A percentile compares a stretch with the other conserved stretches of the same genome.
Conservation (phyloP, 495 filamentous ascomycete species). For the Aspergillus affinis region DNA sequence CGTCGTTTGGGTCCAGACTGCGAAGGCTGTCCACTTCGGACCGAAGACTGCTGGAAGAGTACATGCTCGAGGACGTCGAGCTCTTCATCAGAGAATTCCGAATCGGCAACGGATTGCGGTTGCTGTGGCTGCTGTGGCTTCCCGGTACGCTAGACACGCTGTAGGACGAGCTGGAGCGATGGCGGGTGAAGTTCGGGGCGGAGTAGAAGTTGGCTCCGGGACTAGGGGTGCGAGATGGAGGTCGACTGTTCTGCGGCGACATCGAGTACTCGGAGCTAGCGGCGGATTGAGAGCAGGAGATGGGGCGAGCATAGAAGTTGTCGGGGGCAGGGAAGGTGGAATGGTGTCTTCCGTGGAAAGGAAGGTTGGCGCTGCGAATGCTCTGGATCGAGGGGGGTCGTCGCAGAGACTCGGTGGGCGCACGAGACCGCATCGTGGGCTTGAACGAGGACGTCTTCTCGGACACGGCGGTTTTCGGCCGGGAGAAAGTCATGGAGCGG, state of each 20-base stretch:
- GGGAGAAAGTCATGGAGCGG: constrained; percentile 24
- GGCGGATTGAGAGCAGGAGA: constrained; percentile 24
- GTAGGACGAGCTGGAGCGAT: constrained; percentile 23
- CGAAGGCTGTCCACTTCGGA: constrained; percentile 59
- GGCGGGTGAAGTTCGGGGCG: constrained; percentile 20
- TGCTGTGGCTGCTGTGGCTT: constrained; percentile 9
- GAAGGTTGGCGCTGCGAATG: constrained; percentile 29
- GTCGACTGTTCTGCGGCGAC: constrained; percentile 22
- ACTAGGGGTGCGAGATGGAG: constrained; percentile 26
- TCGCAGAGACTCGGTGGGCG: constrained; percentile 21
- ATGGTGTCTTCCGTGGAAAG: constrained; percentile 18
- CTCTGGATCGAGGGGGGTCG: constrained; percentile 33
- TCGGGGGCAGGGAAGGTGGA: constrained; percentile 21
- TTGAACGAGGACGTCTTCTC: constrained; percentile 21
- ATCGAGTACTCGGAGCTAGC: constrained; percentile 18
- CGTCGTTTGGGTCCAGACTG: constrained; percentile 11
- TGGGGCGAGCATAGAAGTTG: constrained; percentile 18
- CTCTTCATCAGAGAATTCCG: constrained; percentile 33
- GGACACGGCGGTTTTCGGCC: constrained; percentile 27
- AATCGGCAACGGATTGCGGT: constrained; percentile 28
- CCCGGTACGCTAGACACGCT: constrained; percentile 26
- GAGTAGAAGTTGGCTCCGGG: constrained; percentile 19
- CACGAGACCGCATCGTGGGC: constrained; percentile 11
- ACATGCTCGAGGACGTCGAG: constrained; percentile 69
- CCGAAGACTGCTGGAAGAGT: constrained; percentile 61